Evolutionary conservation across 1,284 basidiomycete species (phyloP), one percentile per base, ranked within the genome.

Genomic region (Sanghuangporus baumii): DNA sequence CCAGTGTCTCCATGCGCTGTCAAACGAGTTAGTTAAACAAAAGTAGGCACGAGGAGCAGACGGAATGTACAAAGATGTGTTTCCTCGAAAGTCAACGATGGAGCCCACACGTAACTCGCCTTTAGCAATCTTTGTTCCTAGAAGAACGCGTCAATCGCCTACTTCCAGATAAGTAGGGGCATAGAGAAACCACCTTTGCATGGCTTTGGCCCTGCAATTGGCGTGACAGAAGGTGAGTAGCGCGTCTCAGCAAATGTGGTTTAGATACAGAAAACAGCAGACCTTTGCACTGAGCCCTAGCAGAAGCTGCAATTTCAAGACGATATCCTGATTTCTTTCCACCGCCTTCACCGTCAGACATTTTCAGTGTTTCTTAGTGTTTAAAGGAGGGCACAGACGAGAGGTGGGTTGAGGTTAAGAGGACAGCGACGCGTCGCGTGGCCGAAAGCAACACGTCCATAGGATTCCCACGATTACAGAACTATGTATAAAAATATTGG

Each of bases 211-310:
- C 93, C 93, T 89, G 72, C 36, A 26, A 7, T 31, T 57, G 67
- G 63, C 60, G 59, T 64, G 60, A 58, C 67, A 69, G 71, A 72
- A 69, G 66, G 54, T 66, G 70, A 70, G 67, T 69, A 69, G 61
- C 64, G 55, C 46, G 16, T 37, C 26, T 31, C 7, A 18, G 37
- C 14, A 54, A 18, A 41, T 47, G 48, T 55, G 48, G 65, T 66
- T 69, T 62, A 64, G 66, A 51, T 57, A 67, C 59, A 59, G 59
- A 62, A 65, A 68, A 66, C 9, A 47, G 74, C 81, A 62, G 63
- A 89, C 93, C 93, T 79, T 92, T 94, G 78, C 93, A 96, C 72
- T 86, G 88, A 23, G 94, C 80, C 61, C 93, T 82, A 64, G 76
- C 78, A 62, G 82, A 84, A 46, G 75, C 65, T 56, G 90, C 83